phyloP scores from a whole-genome alignment of 192 early-diverging fungal genomes.

The Umbelopsis vinacea region DNA sequence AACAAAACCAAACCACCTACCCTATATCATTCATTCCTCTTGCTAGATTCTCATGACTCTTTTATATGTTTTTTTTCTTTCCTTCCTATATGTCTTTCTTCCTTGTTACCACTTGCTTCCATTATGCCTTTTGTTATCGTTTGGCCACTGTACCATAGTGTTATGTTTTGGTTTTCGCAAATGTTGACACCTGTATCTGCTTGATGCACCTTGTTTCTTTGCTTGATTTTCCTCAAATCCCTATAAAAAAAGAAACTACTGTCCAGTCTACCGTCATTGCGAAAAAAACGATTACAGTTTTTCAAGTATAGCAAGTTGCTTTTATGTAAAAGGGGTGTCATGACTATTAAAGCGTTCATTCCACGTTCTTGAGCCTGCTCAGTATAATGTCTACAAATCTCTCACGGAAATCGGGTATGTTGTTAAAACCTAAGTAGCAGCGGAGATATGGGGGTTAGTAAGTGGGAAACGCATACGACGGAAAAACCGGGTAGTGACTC shows the following conservation, averaged over 20 bases:
- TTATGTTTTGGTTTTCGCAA: constrained; percentile 1
- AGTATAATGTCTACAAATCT: constrained; percentile 28
- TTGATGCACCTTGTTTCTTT: not conserved
- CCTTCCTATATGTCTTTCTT: not conserved
- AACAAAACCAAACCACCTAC: constrained; percentile 7
- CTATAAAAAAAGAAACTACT: too few relatives aligned
- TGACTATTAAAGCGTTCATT: not conserved
- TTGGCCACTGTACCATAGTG: constrained; percentile 21
- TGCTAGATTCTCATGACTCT: not conserved
- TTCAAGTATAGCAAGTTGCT: not conserved
- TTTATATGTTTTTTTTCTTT: too few relatives aligned
- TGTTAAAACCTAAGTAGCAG: constrained; percentile 6
- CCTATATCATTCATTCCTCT: not conserved
- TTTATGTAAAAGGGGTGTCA: too few relatives aligned
- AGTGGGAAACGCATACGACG: not conserved
- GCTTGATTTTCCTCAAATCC: not conserved
- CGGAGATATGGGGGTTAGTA: not conserved
- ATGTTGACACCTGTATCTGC: not conserved
- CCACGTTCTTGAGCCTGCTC: constrained; percentile 20
- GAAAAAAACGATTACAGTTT: not conserved
- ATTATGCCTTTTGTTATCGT: not conserved
- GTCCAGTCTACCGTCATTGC: too few relatives aligned
- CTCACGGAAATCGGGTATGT: constrained; percentile 24
- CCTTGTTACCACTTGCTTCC: not conserved
- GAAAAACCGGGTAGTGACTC: constrained; percentile 4